Conservation (phyloP, 176 grass and related monocot species). For the Oryza rufipogon region DNA sequence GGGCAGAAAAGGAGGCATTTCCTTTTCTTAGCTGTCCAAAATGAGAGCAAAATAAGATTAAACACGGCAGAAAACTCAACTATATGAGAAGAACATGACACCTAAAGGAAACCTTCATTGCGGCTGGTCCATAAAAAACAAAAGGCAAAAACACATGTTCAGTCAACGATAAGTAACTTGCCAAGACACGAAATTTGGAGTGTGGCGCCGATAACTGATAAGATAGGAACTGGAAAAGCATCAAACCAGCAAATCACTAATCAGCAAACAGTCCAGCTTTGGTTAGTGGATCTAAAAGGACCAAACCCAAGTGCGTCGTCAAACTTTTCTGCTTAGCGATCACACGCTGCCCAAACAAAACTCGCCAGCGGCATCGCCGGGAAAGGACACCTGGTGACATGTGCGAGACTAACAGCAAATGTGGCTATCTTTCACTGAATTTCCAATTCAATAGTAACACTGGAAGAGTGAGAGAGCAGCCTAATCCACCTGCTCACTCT, state of each 20-base stretch:
- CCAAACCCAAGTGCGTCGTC: slow-evolving; percentile 3
- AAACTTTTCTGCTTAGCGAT: slow-evolving; percentile 15
- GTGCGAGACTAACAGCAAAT: background rate
- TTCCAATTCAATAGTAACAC: background rate
- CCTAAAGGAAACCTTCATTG: background rate
- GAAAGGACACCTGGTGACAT: slow-evolving; percentile 46
- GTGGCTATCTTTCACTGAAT: background rate
- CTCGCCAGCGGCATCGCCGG: slow-evolving; percentile 25
- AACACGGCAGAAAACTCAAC: background rate
- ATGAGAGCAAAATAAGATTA: background rate
- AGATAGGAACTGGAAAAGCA: slow-evolving; percentile 42
- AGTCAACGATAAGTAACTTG: slow-evolving; percentile 43
- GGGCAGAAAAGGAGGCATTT: background rate
- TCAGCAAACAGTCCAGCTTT: background rate
- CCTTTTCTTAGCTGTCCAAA: slow-evolving; percentile 6
- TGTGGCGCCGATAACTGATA: background rate
- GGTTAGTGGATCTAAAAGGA: background rate
- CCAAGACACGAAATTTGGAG: background rate
- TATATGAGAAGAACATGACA: background rate
- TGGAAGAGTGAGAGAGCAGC: background rate
- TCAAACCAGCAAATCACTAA: background rate
- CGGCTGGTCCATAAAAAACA: background rate
- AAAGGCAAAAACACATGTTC: background rate
- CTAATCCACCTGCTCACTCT: background rate
- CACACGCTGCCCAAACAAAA: slow-evolving; percentile 18